phyloP scores from a whole-genome alignment of 1,139 yeast genomes.

The Hansenula sp. region DNA sequence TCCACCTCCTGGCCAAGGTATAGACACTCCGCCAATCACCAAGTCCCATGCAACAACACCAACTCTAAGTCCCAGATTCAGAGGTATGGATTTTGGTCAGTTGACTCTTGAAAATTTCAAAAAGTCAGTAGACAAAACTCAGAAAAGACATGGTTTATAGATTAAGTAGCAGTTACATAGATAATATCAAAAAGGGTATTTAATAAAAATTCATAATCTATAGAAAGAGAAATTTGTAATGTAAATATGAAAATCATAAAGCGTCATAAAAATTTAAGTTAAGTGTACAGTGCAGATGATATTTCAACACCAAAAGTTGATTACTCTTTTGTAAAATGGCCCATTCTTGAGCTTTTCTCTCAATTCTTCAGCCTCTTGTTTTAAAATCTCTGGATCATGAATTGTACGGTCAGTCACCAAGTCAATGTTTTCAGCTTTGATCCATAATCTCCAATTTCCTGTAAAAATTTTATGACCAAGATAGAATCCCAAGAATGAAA shows the following conservation, averaged over 20 bases:
- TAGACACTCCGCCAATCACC: conserved; percentile 18
- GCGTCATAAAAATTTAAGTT: too few relatives aligned
- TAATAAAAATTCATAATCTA: too few relatives aligned
- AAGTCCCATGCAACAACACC: conserved; percentile 11
- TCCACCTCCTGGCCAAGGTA: conserved; percentile 22
- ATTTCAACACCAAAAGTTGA: conserved; percentile 8
- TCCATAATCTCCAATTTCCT: conserved; percentile 31
- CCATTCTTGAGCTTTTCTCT: conserved; percentile 3
- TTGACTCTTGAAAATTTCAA: not conserved
- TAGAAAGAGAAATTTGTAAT: too few relatives aligned
- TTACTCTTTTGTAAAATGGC: conserved; percentile 7
- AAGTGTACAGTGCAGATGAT: too few relatives aligned
- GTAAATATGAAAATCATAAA: too few relatives aligned
- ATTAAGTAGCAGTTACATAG: too few relatives aligned
- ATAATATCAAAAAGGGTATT: too few relatives aligned
- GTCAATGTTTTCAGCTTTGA: conserved; percentile 40
- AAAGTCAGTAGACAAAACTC: not conserved
- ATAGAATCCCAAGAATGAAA: conserved; percentile 39
- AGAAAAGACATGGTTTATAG: too few relatives aligned
- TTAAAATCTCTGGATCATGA: conserved; percentile 30
- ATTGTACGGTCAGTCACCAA: conserved; percentile 45
- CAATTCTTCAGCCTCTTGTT: conserved; percentile 13
- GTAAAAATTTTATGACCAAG: conserved; percentile 40
- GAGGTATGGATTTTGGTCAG: not conserved
- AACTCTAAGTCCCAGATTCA: conserved; percentile 1